A percentile compares a stretch with the other conserved stretches of the same genome.
Conservation (phyloP, 2,329 filamentous ascomycete species). For the Aspergillus pseudoviridinutans region DNA sequence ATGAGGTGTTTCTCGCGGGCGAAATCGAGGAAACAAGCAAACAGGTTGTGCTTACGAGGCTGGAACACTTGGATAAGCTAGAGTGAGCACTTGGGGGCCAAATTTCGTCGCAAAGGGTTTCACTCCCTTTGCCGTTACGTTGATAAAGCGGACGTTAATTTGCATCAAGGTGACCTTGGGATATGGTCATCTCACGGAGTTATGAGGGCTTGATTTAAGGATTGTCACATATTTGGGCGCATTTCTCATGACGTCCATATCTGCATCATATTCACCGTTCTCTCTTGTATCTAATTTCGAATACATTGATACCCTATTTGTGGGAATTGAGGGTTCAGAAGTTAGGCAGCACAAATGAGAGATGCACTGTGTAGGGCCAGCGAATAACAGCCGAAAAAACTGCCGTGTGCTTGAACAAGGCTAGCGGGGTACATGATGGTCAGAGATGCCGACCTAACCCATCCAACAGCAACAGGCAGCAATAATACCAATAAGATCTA, state of each 20-base stretch:
- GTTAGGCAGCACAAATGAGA: not conserved
- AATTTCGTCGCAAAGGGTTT: not conserved
- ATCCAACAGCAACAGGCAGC: slow-evolving; percentile 1
- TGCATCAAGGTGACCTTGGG: slow-evolving; percentile 16
- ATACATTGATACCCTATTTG: slow-evolving; percentile 5
- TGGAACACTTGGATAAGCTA: slow-evolving; percentile 95
- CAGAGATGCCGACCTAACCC: slow-evolving; percentile 7
- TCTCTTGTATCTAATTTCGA: not conserved
- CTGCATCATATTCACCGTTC: not conserved
- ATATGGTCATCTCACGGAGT: slow-evolving; percentile 18
- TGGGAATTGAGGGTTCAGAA: not conserved
- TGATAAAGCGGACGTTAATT: not conserved
- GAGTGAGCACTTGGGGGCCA: slow-evolving; percentile 54
- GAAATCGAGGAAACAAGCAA: slow-evolving; percentile 99
- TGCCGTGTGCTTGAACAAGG: slow-evolving; percentile 24
- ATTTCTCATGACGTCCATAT: slow-evolving; percentile 4
- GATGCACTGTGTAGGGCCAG: too few species aligned
- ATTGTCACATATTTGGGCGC: slow-evolving; percentile 3
- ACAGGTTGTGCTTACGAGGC: slow-evolving; percentile 86
- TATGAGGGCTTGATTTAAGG: slow-evolving; percentile 10
- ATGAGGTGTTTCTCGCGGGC: slow-evolving; percentile 95
- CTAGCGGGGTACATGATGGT: slow-evolving; percentile 11
- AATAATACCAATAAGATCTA: not conserved
- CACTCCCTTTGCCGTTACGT: not conserved
- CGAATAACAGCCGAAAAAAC: slow-evolving; percentile 25